Evolutionary conservation across 495 filamentous ascomycete genomes (phyloP).

Genomic region (Penicillium desertorum): DNA sequence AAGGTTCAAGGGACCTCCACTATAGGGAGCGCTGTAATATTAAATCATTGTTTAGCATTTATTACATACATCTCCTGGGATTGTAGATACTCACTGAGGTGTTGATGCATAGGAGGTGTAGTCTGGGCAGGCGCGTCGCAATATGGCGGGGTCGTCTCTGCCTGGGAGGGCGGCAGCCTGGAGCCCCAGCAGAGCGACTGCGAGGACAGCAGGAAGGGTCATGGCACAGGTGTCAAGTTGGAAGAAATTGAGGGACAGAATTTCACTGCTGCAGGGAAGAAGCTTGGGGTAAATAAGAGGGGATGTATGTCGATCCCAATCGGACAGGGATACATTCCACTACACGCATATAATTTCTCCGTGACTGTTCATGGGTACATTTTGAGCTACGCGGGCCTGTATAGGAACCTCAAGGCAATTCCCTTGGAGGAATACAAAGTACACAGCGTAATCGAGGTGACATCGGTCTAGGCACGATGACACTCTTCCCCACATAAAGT

Average conservation of each 20-base stretch:
- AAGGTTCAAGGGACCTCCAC: conserved; percentile 72
- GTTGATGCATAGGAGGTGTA: conserved; percentile 48
- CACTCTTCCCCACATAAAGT: conserved; percentile 22
- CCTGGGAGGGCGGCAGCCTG: conserved; percentile 27
- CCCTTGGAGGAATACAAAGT: conserved; percentile 18
- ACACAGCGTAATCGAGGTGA: conserved; percentile 20
- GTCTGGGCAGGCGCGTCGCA: conserved; percentile 51
- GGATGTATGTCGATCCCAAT: conserved; percentile 25
- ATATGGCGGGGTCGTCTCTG: conserved; percentile 32
- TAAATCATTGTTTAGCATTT: conserved; percentile 3
- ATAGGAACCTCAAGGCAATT: not conserved
- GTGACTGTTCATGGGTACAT: not conserved
- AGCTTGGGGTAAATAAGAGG: conserved; percentile 17
- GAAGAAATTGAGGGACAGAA: conserved; percentile 7
- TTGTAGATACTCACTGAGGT: conserved; percentile 41
- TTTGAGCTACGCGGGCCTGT: not conserved
- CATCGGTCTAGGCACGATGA: conserved; percentile 23
- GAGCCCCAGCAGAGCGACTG: conserved; percentile 28
- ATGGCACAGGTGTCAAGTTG: conserved; percentile 12
- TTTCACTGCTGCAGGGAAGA: conserved; percentile 2
- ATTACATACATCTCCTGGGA: not conserved
- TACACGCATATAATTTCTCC: not conserved
- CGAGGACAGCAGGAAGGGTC: conserved; percentile 26
- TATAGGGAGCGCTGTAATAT: conserved; percentile 63
- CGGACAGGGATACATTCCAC: conserved; percentile 22